phyloP scores from a whole-genome alignment of 768 basidiomycete species.

The Phlebiopsis flavidoalba region DNA sequence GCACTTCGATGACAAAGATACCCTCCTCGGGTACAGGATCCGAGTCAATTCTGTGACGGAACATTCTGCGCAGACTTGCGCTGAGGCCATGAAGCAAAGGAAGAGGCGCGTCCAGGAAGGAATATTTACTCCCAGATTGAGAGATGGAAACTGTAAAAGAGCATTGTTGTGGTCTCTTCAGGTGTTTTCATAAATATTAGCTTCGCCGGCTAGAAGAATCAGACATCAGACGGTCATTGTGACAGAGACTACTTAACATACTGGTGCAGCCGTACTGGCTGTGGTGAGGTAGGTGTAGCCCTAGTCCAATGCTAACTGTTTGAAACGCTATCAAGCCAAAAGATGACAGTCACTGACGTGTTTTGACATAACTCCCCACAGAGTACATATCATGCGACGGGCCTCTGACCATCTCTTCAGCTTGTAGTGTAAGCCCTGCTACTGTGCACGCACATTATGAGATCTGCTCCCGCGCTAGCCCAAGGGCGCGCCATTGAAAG shows the following conservation, averaged over 20 bases:
- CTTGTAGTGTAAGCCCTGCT: slow-evolving; percentile 5
- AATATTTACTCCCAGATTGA: slow-evolving; percentile 50
- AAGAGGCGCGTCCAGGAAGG: slow-evolving; percentile 36
- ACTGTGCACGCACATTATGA: slow-evolving; percentile 39
- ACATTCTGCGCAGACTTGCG: slow-evolving; percentile 33
- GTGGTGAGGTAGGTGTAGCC: slow-evolving; percentile 65
- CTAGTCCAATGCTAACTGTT: slow-evolving; percentile 29
- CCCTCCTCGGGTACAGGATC: slow-evolving; percentile 45
- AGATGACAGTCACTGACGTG: slow-evolving; percentile 33
- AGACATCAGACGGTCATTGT: slow-evolving; percentile 7
- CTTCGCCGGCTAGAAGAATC: slow-evolving; percentile 44
- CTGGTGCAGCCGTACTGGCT: slow-evolving; percentile 46
- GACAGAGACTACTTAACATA: slow-evolving; percentile 24
- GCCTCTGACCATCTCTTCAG: slow-evolving; percentile 35
- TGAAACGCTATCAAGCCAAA: neutral
- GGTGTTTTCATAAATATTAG: slow-evolving; percentile 59
- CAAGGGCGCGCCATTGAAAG: slow-evolving; percentile 66
- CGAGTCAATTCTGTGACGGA: slow-evolving; percentile 36
- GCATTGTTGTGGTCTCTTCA: slow-evolving; percentile 44
- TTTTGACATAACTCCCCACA: slow-evolving; percentile 57
- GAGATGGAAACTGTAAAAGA: slow-evolving; percentile 68
- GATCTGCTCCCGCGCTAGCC: slow-evolving; percentile 52
- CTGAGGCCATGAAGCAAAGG: slow-evolving; percentile 34
- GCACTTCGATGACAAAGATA: slow-evolving; percentile 52
- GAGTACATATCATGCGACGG: slow-evolving; percentile 51